A percentile compares a stretch with the other conserved stretches of the same genome.
These are phyloP conservation scores for Dothideomycetidae sp. DNA, from an alignment of 2,329 filamentous ascomycete genomes.

Conservation along the genomic window DNA sequence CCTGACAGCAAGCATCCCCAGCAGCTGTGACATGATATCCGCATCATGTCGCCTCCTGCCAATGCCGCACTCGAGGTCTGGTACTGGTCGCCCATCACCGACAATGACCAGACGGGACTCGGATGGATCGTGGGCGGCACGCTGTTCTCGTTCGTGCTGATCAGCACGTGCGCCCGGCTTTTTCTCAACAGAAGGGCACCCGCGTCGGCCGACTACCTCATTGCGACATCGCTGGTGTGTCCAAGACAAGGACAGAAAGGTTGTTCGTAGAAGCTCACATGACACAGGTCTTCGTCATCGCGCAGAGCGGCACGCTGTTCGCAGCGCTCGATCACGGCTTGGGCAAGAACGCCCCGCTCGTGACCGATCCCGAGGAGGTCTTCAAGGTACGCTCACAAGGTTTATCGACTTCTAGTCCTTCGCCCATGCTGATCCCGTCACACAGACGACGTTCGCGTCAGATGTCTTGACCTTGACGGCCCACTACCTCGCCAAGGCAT, in stretches of 20 bases:
- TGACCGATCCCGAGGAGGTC: conserved; percentile 1
- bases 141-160: background rate
- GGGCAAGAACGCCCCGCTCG: background rate
- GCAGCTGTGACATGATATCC: no score
- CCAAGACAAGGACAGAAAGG: no score
- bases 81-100: conserved; percentile 8
- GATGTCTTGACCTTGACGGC: conserved; percentile 7
- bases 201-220: background rate
- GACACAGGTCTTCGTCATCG: background rate
- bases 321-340: conserved; percentile 2
- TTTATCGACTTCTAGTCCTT: no score
- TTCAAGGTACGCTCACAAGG: conserved; percentile 1
- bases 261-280: no score
- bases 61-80: background rate
- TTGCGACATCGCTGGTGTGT: background rate
- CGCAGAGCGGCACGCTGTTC: conserved; percentile 3
- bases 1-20: no score
- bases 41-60: no score
- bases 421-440: background rate
- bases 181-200: background rate
- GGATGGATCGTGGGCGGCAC: conserved; percentile 9
- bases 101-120: conserved; percentile 1
- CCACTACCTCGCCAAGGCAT: conserved; percentile 10
- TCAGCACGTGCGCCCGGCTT: background rate
- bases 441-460: background rate